A percentile compares a stretch with the other conserved stretches of the same genome.
Conservation (phyloP, 2,329 filamentous ascomycete species). For the Blastomyces parvus region DNA sequence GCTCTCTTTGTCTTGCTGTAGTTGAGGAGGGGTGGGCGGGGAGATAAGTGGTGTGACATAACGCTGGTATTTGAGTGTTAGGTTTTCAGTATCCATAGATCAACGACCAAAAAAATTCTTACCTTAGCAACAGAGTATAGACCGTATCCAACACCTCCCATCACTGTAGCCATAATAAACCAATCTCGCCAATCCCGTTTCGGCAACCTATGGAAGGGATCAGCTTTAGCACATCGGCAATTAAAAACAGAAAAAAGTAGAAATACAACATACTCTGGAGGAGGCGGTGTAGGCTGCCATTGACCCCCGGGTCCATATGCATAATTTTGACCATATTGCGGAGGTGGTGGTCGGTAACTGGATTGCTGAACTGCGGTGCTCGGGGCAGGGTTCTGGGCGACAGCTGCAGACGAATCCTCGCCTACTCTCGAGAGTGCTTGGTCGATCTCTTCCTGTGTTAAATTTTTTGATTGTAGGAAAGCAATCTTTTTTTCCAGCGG, state of each 20-base stretch:
- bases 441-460: slow-evolving; percentile 92
- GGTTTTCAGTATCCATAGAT: background rate
- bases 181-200: slow-evolving; percentile 94
- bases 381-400: slow-evolving; percentile 37
- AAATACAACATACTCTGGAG: slow-evolving; percentile 42
- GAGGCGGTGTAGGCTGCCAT: slow-evolving; percentile 44
- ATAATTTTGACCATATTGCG: slow-evolving; percentile 37
- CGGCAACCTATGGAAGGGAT: slow-evolving; percentile 42
- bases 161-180: slow-evolving; percentile 98
- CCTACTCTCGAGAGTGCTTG: slow-evolving; percentile 65
- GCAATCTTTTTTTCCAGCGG: slow-evolving; percentile 88
- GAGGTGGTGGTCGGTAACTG: slow-evolving; percentile 33
- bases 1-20: slow-evolving; percentile 86
- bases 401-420: slow-evolving; percentile 38
- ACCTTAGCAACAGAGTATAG: slow-evolving; percentile 82
- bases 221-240: background rate
- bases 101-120: slow-evolving; percentile 16
- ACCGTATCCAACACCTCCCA: slow-evolving; percentile 80
- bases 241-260: background rate
- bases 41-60: slow-evolving; percentile 87
- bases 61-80: slow-evolving; percentile 44
- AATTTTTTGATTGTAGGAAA: slow-evolving; percentile 91
- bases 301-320: slow-evolving; percentile 44
- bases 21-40: slow-evolving; percentile 83
- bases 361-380: slow-evolving; percentile 38